A percentile compares a stretch with the other conserved stretches of the same genome.
These are phyloP conservation scores for Laburnicola sp. DNA, from an alignment of 2,329 filamentous ascomycete genomes.

Conservation along the genomic window DNA sequence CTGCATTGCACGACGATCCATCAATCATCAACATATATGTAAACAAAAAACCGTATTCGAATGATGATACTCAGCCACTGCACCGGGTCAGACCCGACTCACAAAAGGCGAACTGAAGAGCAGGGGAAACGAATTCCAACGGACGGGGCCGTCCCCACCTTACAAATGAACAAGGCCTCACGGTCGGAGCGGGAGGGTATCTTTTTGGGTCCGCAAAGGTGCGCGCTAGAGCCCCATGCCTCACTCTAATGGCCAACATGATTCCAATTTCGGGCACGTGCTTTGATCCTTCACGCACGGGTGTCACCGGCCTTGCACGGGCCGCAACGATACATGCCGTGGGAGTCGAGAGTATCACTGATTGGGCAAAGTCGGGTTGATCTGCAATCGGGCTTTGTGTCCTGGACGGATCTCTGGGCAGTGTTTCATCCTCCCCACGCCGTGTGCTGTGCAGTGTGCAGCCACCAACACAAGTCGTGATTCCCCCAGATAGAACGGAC, in stretches of 20 bases:
- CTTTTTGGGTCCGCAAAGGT: not conserved
- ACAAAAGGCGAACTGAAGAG: no score
- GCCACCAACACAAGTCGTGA: not conserved
- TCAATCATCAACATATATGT: not conserved
- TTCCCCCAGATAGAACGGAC: not conserved
- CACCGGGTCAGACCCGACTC: no score
- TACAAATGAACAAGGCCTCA: not conserved
- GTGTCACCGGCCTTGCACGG: not conserved
- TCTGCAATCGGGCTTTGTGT: not conserved
- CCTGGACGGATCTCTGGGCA: no score
- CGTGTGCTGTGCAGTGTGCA: not conserved
- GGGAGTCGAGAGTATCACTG: not conserved
- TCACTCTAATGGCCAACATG: not conserved
- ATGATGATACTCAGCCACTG: no score
- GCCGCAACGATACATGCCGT: not conserved
- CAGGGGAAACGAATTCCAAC: not conserved
- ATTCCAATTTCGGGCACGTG: not conserved
- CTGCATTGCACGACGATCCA: not conserved
- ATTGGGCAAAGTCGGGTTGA: not conserved
- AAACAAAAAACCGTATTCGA: no score
- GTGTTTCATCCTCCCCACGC: no score
- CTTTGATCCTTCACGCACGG: slow-evolving; percentile 5
- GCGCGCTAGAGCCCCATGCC: not conserved
- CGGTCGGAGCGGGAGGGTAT: not conserved
- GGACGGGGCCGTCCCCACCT: not conserved